phyloP scores from a whole-genome alignment of 257 asterid genomes.

The Fraxinus americana region DNA sequence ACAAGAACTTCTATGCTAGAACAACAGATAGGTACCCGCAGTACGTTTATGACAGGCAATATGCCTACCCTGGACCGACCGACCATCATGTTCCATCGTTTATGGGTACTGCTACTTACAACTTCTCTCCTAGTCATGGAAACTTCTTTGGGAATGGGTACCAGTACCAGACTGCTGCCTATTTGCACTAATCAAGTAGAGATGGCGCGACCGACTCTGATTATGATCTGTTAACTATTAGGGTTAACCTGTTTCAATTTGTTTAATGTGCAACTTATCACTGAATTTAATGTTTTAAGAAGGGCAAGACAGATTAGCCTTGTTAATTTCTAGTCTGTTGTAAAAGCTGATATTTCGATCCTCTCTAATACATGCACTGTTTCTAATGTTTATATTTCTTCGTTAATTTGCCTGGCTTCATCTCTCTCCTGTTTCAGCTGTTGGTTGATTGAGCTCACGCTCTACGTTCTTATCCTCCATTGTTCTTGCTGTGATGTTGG shows the following conservation, averaged over 20 bases:
- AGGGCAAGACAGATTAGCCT: constrained; percentile 29
- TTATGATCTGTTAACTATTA: constrained; percentile 64
- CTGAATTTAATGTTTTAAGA: constrained; percentile 48
- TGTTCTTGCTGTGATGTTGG: not conserved
- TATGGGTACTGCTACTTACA: constrained; percentile 61
- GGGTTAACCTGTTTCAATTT: constrained; percentile 63
- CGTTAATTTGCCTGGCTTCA: not conserved
- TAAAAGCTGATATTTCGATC: constrained; percentile 59
- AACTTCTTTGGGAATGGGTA: constrained; percentile 89
- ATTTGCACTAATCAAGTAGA: constrained; percentile 89
- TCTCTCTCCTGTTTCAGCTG: not conserved
- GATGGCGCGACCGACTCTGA: constrained; percentile 47
- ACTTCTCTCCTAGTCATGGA: constrained; percentile 66
- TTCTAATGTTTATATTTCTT: constrained; percentile 17
- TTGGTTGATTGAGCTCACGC: not conserved
- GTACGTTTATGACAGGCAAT: constrained; percentile 73
- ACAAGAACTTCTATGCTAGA: constrained; percentile 70
- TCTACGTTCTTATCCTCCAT: not conserved
- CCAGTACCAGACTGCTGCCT: constrained; percentile 85
- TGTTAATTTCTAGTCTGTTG: constrained; percentile 69
- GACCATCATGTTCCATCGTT: constrained; percentile 65
- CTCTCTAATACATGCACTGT: constrained; percentile 39
- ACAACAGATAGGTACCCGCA: constrained; percentile 81
- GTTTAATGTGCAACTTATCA: constrained; percentile 54
- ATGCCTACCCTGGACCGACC: constrained; percentile 61